phyloP scores from a whole-genome alignment of 2,329 filamentous ascomycete species.

The Penicillium sp. region DNA sequence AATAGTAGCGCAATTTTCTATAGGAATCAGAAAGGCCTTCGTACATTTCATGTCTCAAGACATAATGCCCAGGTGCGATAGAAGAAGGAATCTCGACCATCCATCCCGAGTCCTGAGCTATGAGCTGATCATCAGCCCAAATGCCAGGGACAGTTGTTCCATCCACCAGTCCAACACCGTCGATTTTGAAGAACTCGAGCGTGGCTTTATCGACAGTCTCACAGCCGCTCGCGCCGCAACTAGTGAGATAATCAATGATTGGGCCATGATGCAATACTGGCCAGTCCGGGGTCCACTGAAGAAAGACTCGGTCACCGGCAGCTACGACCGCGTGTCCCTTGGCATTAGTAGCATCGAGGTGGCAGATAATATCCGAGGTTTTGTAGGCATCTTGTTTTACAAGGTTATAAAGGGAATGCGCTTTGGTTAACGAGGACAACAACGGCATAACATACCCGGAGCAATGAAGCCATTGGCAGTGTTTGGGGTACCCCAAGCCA shows the following conservation, averaged over 20 bases:
- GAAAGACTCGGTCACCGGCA: conserved; percentile 56
- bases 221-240: conserved; percentile 53
- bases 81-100: conserved; percentile 45
- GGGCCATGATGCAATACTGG: conserved; percentile 61
- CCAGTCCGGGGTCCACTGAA: conserved; percentile 63
- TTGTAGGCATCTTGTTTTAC: conserved; percentile 38
- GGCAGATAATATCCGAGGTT: conserved; percentile 58
- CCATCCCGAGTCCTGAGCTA: conserved; percentile 49
- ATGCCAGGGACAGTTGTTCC: conserved; percentile 41
- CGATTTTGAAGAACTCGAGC: conserved; percentile 63
- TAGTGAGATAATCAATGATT: conserved; percentile 61
- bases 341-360: conserved; percentile 53
- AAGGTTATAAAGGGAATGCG: background rate
- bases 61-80: conserved; percentile 50
- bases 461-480: conserved; percentile 55
- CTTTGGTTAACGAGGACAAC: background rate
- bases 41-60: conserved; percentile 50
- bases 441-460: conserved; percentile 23
- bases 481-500: conserved; percentile 55
- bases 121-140: conserved; percentile 56
- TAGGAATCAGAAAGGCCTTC: background rate
- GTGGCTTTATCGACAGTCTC: conserved; percentile 50
- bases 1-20: background rate
- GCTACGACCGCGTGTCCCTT: conserved; percentile 51
- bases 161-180: conserved; percentile 51